phyloP scores from a whole-genome alignment of 345 rosid species.

The Erodium maritimum region DNA sequence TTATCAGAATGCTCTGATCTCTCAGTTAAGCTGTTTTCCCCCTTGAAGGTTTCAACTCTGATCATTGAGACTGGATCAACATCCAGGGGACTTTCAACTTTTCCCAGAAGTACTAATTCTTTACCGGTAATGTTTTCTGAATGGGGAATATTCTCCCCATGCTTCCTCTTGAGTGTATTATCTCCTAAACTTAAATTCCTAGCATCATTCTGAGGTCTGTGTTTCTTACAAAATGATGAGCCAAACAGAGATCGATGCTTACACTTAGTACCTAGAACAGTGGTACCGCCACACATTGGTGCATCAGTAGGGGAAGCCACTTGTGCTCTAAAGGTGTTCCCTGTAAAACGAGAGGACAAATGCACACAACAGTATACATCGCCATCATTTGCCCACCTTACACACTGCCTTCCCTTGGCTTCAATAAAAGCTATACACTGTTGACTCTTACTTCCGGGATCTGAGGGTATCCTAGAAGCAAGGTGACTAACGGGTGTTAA shows the following conservation, averaged over 20 bases:
- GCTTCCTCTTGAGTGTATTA: conserved; percentile 43
- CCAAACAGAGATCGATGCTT: conserved; percentile 91
- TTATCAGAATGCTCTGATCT: conserved; percentile 34
- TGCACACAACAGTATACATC: conserved; percentile 97
- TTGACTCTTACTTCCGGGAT: conserved; percentile 53
- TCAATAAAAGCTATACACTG: conserved; percentile 91
- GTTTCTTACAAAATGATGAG: conserved; percentile 75
- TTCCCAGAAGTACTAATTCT: conserved; percentile 37
- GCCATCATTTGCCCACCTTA: conserved; percentile 97
- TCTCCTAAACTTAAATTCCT: conserved; percentile 18
- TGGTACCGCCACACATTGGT: conserved; percentile 83
- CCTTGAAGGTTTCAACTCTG: conserved; percentile 23
- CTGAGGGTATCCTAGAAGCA: conserved; percentile 30
- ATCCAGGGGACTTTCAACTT: conserved; percentile 30
- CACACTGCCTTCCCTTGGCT: conserved; percentile 90
- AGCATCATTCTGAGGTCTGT: conserved; percentile 47
- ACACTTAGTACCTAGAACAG: conserved; percentile 90
- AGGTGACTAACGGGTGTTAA: conserved; percentile 26
- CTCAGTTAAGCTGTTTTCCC: conserved; percentile 26
- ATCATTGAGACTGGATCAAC: conserved; percentile 32
- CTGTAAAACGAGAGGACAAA: conserved; percentile 81
- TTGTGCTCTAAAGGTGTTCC: conserved; percentile 47
- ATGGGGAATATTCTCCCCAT: conserved; percentile 24
- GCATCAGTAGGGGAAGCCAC: conserved; percentile 39
- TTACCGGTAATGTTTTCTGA: conserved; percentile 31